These are phyloP conservation scores for Fraxinus cuspidata DNA, from an alignment of 257 asterid genomes.

Conservation along the genomic window DNA sequence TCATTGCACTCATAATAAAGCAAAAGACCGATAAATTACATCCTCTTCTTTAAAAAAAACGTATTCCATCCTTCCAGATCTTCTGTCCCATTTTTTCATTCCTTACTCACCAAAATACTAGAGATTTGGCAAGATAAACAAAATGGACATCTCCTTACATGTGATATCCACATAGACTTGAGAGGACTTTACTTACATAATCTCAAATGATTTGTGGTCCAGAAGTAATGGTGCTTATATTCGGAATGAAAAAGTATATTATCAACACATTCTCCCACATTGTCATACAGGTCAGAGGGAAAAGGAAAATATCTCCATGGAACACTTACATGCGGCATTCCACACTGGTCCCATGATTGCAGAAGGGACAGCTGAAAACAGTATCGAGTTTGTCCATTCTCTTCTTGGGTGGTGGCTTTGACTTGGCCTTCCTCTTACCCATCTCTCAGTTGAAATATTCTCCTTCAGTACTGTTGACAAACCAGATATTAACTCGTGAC, in stretches of 20 bases:
- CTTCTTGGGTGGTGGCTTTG: conserved; percentile 93
- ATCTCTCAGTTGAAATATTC: conserved; percentile 35
- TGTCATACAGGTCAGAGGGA: neutral
- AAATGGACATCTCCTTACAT: neutral
- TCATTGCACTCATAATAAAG: neutral
- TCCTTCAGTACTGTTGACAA: neutral
- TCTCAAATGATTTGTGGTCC: neutral
- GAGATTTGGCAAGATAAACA: neutral
- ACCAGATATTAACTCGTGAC: neutral
- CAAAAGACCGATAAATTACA: neutral
- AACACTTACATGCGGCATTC: conserved; percentile 80
- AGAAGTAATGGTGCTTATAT: neutral
- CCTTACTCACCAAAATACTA: conserved; percentile 7
- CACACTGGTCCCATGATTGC: conserved; percentile 88
- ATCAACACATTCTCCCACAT: neutral
- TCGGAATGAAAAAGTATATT: neutral
- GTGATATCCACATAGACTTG: neutral
- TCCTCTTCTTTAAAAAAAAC: neutral
- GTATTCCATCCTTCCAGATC: conserved; percentile 4
- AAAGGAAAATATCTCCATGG: neutral
- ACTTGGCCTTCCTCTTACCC: conserved; percentile 97
- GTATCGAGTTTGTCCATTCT: conserved; percentile 96
- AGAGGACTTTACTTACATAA: neutral
- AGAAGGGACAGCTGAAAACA: conserved; percentile 93
- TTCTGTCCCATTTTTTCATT: neutral